phyloP scores from a whole-genome alignment of 306 rosid genomes.

The Abrus precatorius region DNA sequence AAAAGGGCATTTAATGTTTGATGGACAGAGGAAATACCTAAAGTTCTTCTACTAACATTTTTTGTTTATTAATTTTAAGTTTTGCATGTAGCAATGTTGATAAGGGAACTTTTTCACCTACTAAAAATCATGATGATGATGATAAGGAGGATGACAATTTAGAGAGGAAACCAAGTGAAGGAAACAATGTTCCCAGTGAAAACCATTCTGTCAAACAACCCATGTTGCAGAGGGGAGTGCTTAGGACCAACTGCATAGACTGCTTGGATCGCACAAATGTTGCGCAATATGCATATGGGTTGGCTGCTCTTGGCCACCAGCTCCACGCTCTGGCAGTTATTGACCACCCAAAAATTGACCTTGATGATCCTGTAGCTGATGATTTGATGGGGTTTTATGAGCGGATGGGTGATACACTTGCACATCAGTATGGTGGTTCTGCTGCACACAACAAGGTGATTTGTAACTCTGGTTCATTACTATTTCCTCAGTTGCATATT shows the following conservation, averaged over 20 bases:
- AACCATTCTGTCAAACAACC: slow-evolving; percentile 55
- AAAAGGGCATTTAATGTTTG: slow-evolving; percentile 30
- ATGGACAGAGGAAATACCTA: slow-evolving; percentile 26
- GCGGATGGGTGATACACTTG: slow-evolving; percentile 95
- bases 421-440: slow-evolving; percentile 97
- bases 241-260: slow-evolving; percentile 97
- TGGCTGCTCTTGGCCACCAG: slow-evolving; percentile 90
- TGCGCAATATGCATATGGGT: slow-evolving; percentile 95
- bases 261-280: slow-evolving; percentile 99
- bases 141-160: slow-evolving; percentile 58
- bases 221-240: slow-evolving; percentile 83
- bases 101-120: slow-evolving; percentile 44
- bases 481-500: slow-evolving; percentile 38
- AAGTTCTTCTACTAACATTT: slow-evolving; percentile 25
- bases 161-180: slow-evolving; percentile 55
- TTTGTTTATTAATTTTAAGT: slow-evolving; percentile 43
- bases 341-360: slow-evolving; percentile 78
- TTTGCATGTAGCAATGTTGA: slow-evolving; percentile 52
- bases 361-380: slow-evolving; percentile 81
- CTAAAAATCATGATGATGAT: slow-evolving; percentile 23
- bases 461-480: slow-evolving; percentile 37
- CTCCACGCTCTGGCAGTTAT: slow-evolving; percentile 71
- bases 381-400: slow-evolving; percentile 86
- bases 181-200: slow-evolving; percentile 56
- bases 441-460: slow-evolving; percentile 98